Evolutionary conservation across 2,329 filamentous ascomycete species (phyloP), one percentile per base, ranked within the genome.

Genomic region (Camillea tinctor): DNA sequence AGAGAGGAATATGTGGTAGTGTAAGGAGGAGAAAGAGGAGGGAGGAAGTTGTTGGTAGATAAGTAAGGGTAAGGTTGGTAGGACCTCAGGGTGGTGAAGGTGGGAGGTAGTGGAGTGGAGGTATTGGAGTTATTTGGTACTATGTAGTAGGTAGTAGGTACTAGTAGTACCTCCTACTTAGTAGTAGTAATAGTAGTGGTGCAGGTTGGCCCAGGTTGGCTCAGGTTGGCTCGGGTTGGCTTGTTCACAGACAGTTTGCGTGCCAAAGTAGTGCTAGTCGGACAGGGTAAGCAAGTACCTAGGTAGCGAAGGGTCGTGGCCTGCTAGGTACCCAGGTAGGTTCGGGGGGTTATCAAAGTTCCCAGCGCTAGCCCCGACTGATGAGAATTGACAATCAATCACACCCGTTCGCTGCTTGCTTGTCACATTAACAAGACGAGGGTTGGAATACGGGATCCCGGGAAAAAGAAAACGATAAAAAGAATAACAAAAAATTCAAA

Each of bases 121-220:
- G 26, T 30, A 30, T 4, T 30, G 26, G 26, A 7, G 26, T 7
- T 30, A 30, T 11, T 11, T 9, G 7, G 26, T 30, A n/a, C n/a
- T 30, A 56, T 56, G 52, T 56, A 58, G 52, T 56, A 54, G 52
- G 57, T 60, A 59, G 48, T 58, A 48, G 61, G 57, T 40, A 40
- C 61, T 62, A 59, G 54, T 54, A 56, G 60, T 54, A 61, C 40
- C 26, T 54, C 61, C 54, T 54, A n/a, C n/a, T n/a, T n/a, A n/a
- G n/a, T n/a, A 57, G 51, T 55, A 26, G 50, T 57, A 19, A 50
- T 20, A 49, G 30, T 57, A 40, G 36, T 40, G 36, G 36, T 40
- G 36, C 36, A 40, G 36, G 36, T 40, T n/a, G n/a, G n/a, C n/a
- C n/a, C 36, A 40, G 36, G 36, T 40, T 40, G 36, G 36, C 15